Percentiles rank a stretch among this genome's conserved stretches.
phyloP scores from a whole-genome alignment of 2,329 filamentous ascomycete species.

The Fusarium globosum region DNA sequence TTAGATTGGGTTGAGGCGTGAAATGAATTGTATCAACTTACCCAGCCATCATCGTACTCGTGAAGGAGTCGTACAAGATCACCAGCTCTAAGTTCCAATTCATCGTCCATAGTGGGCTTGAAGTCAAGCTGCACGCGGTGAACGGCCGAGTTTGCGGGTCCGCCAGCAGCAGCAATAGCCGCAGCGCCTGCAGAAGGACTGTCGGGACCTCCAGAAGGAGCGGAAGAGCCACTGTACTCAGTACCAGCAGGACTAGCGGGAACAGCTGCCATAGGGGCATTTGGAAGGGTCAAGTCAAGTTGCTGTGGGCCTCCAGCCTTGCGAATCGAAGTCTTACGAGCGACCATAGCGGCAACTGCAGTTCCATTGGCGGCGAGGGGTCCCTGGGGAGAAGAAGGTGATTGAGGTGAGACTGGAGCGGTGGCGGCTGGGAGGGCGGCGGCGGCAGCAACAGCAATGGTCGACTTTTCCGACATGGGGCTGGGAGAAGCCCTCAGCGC shows the following conservation, averaged over 20 bases:
- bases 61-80: constrained; percentile 90
- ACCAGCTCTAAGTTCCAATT: constrained; percentile 83
- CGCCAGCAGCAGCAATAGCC: constrained; percentile 71
- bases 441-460: constrained; percentile 35
- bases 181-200: constrained; percentile 62
- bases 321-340: constrained; percentile 68
- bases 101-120: constrained; percentile 90
- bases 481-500: constrained; percentile 45
- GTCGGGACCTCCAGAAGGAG: constrained; percentile 57
- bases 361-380: constrained; percentile 54
- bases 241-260: constrained; percentile 72
- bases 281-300: constrained; percentile 65
- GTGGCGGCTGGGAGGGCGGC: constrained; percentile 46
- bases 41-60: constrained; percentile 98
- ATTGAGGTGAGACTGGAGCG: constrained; percentile 28
- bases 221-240: constrained; percentile 69
- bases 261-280: constrained; percentile 48
- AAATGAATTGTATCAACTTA: constrained; percentile 58
- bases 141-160: constrained; percentile 72
- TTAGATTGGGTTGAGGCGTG: constrained; percentile 43
- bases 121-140: constrained; percentile 97
- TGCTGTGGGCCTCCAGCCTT: constrained; percentile 60
- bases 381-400: constrained; percentile 46
- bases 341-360: constrained; percentile 51
- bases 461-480: constrained; percentile 48